Evolutionary conservation across 495 filamentous ascomycete genomes (phyloP).

Genomic region (Staphylotrichum longicolle): DNA sequence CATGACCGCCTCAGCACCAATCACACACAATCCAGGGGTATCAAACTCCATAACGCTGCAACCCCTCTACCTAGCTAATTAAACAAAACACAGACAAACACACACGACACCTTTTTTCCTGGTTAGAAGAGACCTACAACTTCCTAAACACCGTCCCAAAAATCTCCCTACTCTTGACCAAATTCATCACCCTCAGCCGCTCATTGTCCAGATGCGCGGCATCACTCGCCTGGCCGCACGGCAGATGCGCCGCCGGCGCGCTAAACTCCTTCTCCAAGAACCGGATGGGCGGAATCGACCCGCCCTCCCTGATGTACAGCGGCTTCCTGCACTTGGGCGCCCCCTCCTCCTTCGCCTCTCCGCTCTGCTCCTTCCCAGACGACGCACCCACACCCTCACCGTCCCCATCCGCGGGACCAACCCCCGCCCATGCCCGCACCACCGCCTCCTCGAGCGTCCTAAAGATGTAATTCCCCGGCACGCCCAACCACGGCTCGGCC

Average conservation of each 20-base stretch:
- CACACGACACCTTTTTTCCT: too few species aligned
- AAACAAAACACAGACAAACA: not conserved
- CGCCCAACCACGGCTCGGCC: slow-evolving; percentile 94
- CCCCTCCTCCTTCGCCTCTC: slow-evolving; percentile 19
- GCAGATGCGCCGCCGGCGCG: slow-evolving; percentile 88
- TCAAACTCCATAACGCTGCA: not conserved
- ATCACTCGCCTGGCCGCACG: slow-evolving; percentile 94
- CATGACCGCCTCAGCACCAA: too few species aligned
- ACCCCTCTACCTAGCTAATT: not conserved
- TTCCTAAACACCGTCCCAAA: slow-evolving; percentile 77
- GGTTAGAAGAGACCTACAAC: slow-evolving; percentile 25
- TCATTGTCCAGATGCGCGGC: slow-evolving; percentile 94
- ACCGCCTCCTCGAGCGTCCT: slow-evolving; percentile 83
- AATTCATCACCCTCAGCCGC: slow-evolving; percentile 77
- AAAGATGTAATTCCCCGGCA: slow-evolving; percentile 87
- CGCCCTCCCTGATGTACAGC: slow-evolving; percentile 93
- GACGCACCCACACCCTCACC: not conserved
- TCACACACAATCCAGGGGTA: not conserved
- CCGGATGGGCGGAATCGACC: slow-evolving; percentile 86
- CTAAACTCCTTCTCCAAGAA: slow-evolving; percentile 94
- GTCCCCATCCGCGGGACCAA: not conserved
- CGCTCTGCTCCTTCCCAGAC: not conserved
- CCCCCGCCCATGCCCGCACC: slow-evolving; percentile 66
- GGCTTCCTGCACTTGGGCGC: slow-evolving; percentile 49
- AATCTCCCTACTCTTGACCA: slow-evolving; percentile 89